Percentiles rank a stretch among this genome's conserved stretches.
Evolutionary conservation across 306 rosid genomes (phyloP).

Genomic region (Spatholobus suberectus): DNA sequence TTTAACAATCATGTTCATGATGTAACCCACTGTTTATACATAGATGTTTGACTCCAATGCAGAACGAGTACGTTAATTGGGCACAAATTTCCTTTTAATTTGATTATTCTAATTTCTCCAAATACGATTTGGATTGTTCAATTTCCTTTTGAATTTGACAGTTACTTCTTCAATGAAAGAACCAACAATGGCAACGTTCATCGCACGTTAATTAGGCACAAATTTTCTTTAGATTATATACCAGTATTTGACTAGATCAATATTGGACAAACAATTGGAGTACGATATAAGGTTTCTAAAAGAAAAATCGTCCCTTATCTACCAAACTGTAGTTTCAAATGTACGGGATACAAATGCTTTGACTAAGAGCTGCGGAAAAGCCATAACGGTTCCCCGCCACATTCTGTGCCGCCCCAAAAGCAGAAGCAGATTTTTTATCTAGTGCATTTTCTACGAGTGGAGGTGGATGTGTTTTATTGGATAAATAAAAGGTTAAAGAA

Average conservation of each 20-base stretch:
- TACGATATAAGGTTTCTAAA: constrained; percentile 20
- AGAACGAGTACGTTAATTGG: background rate
- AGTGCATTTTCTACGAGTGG: too few species aligned
- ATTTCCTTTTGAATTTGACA: background rate
- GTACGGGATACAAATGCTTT: too few species aligned
- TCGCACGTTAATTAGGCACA: constrained; percentile 6
- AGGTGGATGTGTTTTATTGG: too few species aligned
- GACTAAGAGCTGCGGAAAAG: background rate
- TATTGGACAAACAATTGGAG: background rate
- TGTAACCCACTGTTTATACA: too few species aligned
- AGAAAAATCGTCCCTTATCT: background rate
- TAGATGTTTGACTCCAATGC: background rate
- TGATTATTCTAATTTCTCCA: background rate
- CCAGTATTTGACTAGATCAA: background rate
- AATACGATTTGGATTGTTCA: background rate
- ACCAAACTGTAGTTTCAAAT: too few species aligned
- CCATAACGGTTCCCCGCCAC: background rate
- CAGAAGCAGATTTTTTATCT: too few species aligned
- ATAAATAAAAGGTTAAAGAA: too few species aligned
- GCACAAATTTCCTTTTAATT: background rate
- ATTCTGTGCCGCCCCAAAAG: background rate
- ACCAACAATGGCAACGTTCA: constrained; percentile 6
- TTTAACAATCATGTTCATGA: too few species aligned
- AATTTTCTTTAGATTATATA: background rate
- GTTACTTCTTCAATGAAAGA: background rate